Evolutionary conservation across 768 basidiomycete species (phyloP).

Genomic region (Lactarius evosmus): DNA sequence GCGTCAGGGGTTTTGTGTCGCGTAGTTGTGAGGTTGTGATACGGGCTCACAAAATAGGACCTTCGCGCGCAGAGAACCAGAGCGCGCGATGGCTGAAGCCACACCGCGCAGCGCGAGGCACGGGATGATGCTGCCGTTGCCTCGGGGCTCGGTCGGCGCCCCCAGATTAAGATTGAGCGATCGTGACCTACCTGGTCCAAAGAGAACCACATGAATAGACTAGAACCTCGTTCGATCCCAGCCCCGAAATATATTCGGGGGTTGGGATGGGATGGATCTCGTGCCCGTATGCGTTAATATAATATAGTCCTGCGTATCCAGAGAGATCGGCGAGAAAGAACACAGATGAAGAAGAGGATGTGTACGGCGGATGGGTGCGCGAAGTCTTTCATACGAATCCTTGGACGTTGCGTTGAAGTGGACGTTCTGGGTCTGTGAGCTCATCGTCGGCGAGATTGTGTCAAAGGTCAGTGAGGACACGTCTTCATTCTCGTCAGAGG

Average conservation of each 20-base stretch:
- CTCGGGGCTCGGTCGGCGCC: not conserved
- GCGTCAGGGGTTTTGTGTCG: not conserved
- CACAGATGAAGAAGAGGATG: too few species aligned
- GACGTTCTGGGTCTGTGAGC: conserved; percentile 54
- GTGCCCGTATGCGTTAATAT: conserved; percentile 88
- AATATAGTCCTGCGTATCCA: conserved; percentile 60
- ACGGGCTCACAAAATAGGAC: conserved; percentile 70
- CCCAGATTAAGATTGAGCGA: not conserved
- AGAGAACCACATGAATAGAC: conserved; percentile 93
- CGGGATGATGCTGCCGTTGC: conserved; percentile 67
- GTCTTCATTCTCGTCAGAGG: conserved; percentile 27
- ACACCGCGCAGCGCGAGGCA: conserved; percentile 85
- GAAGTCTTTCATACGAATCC: conserved; percentile 51
- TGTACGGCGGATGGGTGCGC: conserved; percentile 59
- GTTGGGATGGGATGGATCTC: conserved; percentile 92
- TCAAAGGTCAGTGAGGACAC: conserved; percentile 29
- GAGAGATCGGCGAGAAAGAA: not conserved
- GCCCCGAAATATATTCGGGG: conserved; percentile 65
- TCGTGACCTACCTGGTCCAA: conserved; percentile 73
- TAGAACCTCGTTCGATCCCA: conserved; percentile 60
- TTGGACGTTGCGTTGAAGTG: conserved; percentile 60
- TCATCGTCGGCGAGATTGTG: conserved; percentile 42
- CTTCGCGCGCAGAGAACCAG: conserved; percentile 68
- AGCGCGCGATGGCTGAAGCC: conserved; percentile 71
- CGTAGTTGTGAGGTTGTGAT: not conserved